Conservation (phyloP, 208 protist genomes). For the Tritrichomonas foetus region DNA sequence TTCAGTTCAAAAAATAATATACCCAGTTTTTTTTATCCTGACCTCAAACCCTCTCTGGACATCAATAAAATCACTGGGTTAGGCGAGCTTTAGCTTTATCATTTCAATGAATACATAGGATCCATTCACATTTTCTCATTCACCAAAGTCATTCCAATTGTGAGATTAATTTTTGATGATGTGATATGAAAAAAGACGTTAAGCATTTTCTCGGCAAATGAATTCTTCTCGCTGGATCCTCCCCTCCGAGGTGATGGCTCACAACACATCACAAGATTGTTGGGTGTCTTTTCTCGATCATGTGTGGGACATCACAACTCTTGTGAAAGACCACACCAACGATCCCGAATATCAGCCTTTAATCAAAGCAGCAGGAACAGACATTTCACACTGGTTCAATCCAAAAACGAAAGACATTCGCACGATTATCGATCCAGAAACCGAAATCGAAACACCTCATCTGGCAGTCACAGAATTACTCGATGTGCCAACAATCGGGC, state of each 20-base stretch:
- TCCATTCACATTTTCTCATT: too few species aligned
- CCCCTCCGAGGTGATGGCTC: slow-evolving; percentile 42
- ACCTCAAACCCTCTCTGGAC: too few species aligned
- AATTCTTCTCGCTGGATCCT: background rate
- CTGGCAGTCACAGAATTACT: slow-evolving; percentile 37
- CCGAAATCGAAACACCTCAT: slow-evolving; percentile 39
- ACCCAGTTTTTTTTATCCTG: too few species aligned
- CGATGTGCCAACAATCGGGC: slow-evolving; percentile 31
- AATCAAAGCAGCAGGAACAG: slow-evolving; percentile 47
- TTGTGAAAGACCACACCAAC: slow-evolving; percentile 25
- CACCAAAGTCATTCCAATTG: too few species aligned
- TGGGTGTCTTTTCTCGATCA: slow-evolving; percentile 52
- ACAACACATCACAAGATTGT: slow-evolving; percentile 47
- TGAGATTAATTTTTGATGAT: too few species aligned
- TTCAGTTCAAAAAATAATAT: too few species aligned
- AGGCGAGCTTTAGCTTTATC: too few species aligned
- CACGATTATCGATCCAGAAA: slow-evolving; percentile 44
- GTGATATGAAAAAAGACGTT: too few species aligned
- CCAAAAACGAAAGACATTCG: slow-evolving; percentile 45
- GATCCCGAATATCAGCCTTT: slow-evolving; percentile 43
- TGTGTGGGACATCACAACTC: slow-evolving; percentile 45
- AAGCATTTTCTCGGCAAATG: too few species aligned
- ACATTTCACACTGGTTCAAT: slow-evolving; percentile 57
- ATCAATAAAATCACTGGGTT: too few species aligned
- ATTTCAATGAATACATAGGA: too few species aligned